phyloP scores from a whole-genome alignment of 2,329 filamentous ascomycete species.

The Colletotrichum abscissum region DNA sequence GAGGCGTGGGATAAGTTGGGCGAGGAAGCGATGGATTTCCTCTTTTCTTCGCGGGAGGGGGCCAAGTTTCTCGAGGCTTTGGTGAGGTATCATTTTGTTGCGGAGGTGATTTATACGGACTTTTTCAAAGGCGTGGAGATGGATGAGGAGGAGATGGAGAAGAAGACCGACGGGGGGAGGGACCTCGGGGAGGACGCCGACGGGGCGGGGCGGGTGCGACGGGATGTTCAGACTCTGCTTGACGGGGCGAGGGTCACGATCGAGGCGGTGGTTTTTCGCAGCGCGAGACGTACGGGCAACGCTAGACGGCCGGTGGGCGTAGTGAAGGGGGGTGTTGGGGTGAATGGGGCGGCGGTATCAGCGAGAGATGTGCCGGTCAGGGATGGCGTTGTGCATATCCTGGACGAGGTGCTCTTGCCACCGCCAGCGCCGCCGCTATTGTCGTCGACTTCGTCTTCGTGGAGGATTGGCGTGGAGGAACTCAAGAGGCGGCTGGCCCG shows the following conservation, averaged over 20 bases:
- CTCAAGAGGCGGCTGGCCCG: not conserved
- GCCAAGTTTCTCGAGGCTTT: not conserved
- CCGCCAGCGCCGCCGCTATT: not conserved
- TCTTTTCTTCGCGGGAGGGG: not conserved
- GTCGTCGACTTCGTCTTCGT: not conserved
- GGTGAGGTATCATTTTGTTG: constrained; percentile 19
- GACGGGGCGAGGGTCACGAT: not conserved
- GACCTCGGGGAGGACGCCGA: not conserved
- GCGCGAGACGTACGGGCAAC: too few relatives aligned
- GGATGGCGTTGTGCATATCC: constrained; percentile 21
- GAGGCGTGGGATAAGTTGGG: constrained; percentile 8
- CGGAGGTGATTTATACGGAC: not conserved
- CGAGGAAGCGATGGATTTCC: not conserved
- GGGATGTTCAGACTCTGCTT: not conserved
- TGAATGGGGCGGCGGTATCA: not conserved
- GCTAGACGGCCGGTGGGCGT: not conserved
- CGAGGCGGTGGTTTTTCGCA: too few relatives aligned
- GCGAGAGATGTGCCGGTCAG: constrained; percentile 15
- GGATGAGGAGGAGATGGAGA: not conserved
- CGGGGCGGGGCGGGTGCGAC: not conserved
- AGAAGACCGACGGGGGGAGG: not conserved
- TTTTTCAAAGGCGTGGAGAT: not conserved
- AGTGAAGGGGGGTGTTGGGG: not conserved
- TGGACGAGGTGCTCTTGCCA: constrained; percentile 19
- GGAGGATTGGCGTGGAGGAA: not conserved